Evolutionary conservation across 2,329 filamentous ascomycete genomes (phyloP).

Genomic region (Aspergillus ochraceoroseus): DNA sequence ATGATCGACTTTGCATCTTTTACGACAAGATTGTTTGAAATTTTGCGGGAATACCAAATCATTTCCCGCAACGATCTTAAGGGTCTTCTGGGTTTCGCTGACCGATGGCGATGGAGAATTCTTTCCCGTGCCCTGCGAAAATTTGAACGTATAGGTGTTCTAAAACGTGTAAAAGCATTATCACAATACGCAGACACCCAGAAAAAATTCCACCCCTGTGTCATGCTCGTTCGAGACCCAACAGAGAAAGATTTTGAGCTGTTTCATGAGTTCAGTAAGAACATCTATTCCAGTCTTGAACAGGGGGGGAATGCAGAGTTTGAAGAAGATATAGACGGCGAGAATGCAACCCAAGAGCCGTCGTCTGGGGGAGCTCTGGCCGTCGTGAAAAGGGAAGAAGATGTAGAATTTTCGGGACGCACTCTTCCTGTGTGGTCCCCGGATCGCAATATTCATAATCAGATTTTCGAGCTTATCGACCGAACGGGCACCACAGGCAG

Average conservation of each 20-base stretch:
- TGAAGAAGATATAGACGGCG: constrained; percentile 36
- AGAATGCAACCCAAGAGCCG: constrained; percentile 14
- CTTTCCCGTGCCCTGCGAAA: constrained; percentile 44
- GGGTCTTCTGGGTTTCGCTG: constrained; percentile 41
- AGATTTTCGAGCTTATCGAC: constrained; percentile 49
- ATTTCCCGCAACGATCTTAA: constrained; percentile 52
- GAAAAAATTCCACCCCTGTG: constrained; percentile 39
- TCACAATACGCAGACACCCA: constrained; percentile 39
- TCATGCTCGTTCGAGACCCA: constrained; percentile 44
- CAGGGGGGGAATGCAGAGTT: constrained; percentile 29
- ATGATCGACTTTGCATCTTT: constrained; percentile 50
- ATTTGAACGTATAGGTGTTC: constrained; percentile 44
- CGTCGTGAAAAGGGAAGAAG: constrained; percentile 22
- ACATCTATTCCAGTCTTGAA: constrained; percentile 26
- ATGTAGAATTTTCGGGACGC: constrained; percentile 32
- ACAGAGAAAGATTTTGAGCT: constrained; percentile 37
- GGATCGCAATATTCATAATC: constrained; percentile 49
- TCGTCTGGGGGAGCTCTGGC: constrained; percentile 17
- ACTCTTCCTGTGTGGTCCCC: constrained; percentile 53
- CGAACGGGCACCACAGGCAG: constrained; percentile 47
- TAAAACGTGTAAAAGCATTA: constrained; percentile 42
- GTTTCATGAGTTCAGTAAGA: constrained; percentile 37
- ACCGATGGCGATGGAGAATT: constrained; percentile 39
- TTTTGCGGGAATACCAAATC: constrained; percentile 49
- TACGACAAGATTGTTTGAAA: constrained; percentile 45